These are phyloP conservation scores for Lachancea sp. DNA, from an alignment of 805 yeast species.

Conservation along the genomic window DNA sequence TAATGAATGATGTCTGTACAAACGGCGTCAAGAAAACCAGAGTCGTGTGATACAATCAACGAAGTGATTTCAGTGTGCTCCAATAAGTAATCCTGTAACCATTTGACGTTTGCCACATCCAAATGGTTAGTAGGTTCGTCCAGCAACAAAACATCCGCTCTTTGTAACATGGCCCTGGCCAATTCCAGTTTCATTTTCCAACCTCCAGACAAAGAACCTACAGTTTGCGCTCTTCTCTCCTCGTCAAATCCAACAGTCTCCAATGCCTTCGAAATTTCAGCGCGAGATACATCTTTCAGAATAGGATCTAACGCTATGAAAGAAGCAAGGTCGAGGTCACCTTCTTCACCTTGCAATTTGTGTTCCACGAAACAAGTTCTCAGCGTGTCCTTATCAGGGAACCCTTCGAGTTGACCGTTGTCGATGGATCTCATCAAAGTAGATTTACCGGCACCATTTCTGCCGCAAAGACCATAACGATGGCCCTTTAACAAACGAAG, in stretches of 20 bases:
- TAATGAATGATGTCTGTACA: conserved; percentile 96
- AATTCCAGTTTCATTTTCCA: conserved; percentile 98
- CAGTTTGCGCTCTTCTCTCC: conserved; percentile 81
- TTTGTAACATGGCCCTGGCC: conserved; percentile 98
- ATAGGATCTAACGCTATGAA: conserved; percentile 90
- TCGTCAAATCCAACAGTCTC: conserved; percentile 86
- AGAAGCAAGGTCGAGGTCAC: conserved; percentile 77
- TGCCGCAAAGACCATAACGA: conserved; percentile 95
- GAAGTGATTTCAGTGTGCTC: conserved; percentile 86
- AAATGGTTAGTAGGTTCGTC: conserved; percentile 99
- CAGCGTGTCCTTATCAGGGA: conserved; percentile 81
- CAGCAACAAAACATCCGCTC: conserved; percentile 86
- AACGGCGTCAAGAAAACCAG: conserved; percentile 90
- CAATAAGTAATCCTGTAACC: conserved; percentile 85
- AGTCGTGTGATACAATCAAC: conserved; percentile 94
- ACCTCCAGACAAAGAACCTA: conserved; percentile 95
- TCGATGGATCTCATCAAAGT: conserved; percentile 96
- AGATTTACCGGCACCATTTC: conserved; percentile 98
- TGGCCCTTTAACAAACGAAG: conserved; percentile 87
- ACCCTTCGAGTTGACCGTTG: conserved; percentile 94
- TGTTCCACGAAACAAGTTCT: conserved; percentile 97
- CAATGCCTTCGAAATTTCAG: conserved; percentile 70
- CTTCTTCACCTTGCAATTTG: conserved; percentile 90
- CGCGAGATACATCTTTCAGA: conserved; percentile 52
- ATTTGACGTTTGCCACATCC: conserved; percentile 87